phyloP scores from a whole-genome alignment of 2,329 filamentous ascomycete species.

The Calcarisporium arbuscula region DNA sequence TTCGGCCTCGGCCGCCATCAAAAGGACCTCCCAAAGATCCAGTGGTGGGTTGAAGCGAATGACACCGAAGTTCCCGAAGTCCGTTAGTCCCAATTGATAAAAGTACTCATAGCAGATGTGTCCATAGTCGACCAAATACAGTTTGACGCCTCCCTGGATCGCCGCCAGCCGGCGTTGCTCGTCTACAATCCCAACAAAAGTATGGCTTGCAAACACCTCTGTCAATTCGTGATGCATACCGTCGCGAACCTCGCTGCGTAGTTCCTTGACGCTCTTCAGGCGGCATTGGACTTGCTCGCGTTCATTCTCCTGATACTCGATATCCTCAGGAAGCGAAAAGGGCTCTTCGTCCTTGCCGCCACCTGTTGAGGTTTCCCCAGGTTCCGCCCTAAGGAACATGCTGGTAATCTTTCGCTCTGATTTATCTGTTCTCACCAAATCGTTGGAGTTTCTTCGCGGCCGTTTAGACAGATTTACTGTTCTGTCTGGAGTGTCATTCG shows the following conservation, averaged over 20 bases:
- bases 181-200: constrained; percentile 90
- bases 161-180: constrained; percentile 81
- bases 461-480: constrained; percentile 31
- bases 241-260: constrained; percentile 74
- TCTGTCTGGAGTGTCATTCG: constrained; percentile 20
- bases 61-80: constrained; percentile 89
- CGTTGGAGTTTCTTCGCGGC: constrained; percentile 51
- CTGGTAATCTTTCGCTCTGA: constrained; percentile 90
- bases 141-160: constrained; percentile 84
- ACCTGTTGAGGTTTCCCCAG: constrained; percentile 10
- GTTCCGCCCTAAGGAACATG: constrained; percentile 65
- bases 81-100: constrained; percentile 89
- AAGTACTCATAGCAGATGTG: constrained; percentile 83
- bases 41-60: constrained; percentile 77
- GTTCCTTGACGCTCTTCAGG: constrained; percentile 76
- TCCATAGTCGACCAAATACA: constrained; percentile 91
- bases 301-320: constrained; percentile 66
- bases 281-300: constrained; percentile 64
- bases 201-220: constrained; percentile 80
- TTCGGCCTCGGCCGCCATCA: constrained; percentile 67
- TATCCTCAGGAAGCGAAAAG: constrained; percentile 36
- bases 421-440: constrained; percentile 82
- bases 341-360: constrained; percentile 25
- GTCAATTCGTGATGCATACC: constrained; percentile 79
- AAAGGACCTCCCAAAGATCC: constrained; percentile 62